Conservation (phyloP, 2,329 filamentous ascomycete genomes). For the Apiospora pterosperma region DNA sequence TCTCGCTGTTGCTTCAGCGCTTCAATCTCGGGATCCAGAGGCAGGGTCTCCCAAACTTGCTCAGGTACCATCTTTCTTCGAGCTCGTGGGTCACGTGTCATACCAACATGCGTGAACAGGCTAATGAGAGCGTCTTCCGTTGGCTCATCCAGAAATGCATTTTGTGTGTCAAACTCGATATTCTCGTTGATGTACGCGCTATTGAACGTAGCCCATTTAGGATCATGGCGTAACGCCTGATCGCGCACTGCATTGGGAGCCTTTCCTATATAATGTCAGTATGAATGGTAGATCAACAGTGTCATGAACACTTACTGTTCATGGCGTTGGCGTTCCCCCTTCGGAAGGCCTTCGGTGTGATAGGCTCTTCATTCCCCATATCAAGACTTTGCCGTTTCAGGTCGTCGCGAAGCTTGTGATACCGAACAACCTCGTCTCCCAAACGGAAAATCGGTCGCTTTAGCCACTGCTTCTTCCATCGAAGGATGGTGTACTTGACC, state of each 20-base stretch:
- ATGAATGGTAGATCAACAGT: not conserved
- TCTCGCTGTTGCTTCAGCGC: constrained; percentile 17
- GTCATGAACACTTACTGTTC: constrained; percentile 16
- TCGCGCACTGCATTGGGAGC: constrained; percentile 22
- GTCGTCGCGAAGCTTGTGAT: constrained; percentile 23
- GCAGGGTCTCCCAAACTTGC: constrained; percentile 22
- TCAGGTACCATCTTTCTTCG: constrained; percentile 26
- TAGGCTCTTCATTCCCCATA: constrained; percentile 15
- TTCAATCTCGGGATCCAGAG: constrained; percentile 22
- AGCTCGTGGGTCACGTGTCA: constrained; percentile 23
- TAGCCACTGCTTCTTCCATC: not conserved
- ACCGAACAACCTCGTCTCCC: constrained; percentile 17
- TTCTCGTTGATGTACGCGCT: constrained; percentile 26
- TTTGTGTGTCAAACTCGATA: constrained; percentile 25
- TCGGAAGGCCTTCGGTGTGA: constrained; percentile 11
- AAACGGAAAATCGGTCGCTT: constrained; percentile 4
- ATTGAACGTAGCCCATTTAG: constrained; percentile 24
- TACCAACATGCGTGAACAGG: constrained; percentile 21
- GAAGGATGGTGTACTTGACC: not conserved
- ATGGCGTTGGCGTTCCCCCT: constrained; percentile 19
- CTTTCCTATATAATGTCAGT: constrained; percentile 13
- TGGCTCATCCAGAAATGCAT: constrained; percentile 22
- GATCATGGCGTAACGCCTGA: constrained; percentile 26
- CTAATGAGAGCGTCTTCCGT: constrained; percentile 16
- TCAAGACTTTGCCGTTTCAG: constrained; percentile 22